phyloP scores from a whole-genome alignment of 495 filamentous ascomycete genomes.

The Daldinia concentrica region DNA sequence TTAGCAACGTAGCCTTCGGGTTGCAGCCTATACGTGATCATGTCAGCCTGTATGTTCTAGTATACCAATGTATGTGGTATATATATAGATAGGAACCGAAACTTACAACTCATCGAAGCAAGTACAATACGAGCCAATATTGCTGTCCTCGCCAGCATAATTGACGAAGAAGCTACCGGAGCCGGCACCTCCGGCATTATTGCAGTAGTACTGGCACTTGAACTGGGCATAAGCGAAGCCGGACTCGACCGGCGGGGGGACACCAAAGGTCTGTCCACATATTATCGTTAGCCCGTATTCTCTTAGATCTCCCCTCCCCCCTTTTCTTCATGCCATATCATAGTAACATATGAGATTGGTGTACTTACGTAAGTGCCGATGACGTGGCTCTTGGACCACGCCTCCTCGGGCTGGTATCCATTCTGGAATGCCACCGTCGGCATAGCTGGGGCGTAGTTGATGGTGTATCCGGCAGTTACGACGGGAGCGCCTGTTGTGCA shows the following conservation, averaged over 20 bases:
- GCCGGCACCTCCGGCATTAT: conserved; percentile 7
- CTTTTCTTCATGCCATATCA: background rate
- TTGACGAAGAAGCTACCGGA: conserved; percentile 46
- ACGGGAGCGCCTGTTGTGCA: conserved; percentile 37
- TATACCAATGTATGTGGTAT: background rate
- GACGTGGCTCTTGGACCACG: conserved; percentile 36
- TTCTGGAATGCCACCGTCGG: conserved; percentile 29
- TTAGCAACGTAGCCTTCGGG: conserved; percentile 35
- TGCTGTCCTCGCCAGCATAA: conserved; percentile 12
- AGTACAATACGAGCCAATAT: conserved; percentile 33
- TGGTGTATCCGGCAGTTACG: conserved; percentile 44
- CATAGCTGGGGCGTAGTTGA: conserved; percentile 34
- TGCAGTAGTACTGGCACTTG: conserved; percentile 73
- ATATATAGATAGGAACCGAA: background rate
- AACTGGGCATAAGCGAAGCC: conserved; percentile 79
- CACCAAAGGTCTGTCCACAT: conserved; percentile 39
- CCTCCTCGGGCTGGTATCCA: conserved; percentile 40
- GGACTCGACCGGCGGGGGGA: conserved; percentile 37
- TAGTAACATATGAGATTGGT: background rate
- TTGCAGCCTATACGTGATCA: conserved; percentile 25
- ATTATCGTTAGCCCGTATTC: background rate
- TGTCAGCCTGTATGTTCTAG: conserved; percentile 9
- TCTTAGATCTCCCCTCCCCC: background rate
- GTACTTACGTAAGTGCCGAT: conserved; percentile 40
- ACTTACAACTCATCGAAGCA: conserved; percentile 46